Evolutionary conservation across 306 rosid species (phyloP).

Genomic region (Castanea crenata): DNA sequence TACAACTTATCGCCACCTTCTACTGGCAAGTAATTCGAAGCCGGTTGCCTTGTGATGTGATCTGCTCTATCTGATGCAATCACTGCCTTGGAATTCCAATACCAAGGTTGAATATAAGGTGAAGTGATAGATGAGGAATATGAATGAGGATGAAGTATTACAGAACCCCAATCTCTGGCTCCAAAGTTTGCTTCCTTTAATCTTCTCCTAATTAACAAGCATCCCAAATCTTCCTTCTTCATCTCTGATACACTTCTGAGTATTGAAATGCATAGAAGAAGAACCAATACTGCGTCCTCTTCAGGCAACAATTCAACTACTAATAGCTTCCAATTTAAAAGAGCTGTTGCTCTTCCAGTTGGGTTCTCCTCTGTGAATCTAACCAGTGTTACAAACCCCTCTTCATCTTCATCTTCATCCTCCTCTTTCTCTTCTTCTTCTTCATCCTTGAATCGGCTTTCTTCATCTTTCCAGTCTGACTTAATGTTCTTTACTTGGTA

Average conservation of each 20-base stretch:
- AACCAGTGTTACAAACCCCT: slow-evolving; percentile 65
- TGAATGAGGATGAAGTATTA: slow-evolving; percentile 62
- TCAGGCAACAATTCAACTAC: slow-evolving; percentile 72
- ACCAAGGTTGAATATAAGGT: slow-evolving; percentile 80
- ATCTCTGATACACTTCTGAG: slow-evolving; percentile 73
- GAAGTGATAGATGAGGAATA: slow-evolving; percentile 40
- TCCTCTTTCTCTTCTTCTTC: slow-evolving; percentile 10
- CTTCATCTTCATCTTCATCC: slow-evolving; percentile 49
- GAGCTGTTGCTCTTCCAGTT: slow-evolving; percentile 74
- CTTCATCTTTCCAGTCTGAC: slow-evolving; percentile 27
- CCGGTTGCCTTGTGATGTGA: slow-evolving; percentile 43
- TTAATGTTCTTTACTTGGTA: slow-evolving; percentile 43
- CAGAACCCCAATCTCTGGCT: slow-evolving; percentile 81
- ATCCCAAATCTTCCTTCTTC: slow-evolving; percentile 71
- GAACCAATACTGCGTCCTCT: slow-evolving; percentile 77
- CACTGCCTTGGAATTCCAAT: slow-evolving; percentile 54
- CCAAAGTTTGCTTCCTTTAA: slow-evolving; percentile 63
- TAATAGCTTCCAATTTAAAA: slow-evolving; percentile 80
- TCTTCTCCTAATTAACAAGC: slow-evolving; percentile 72
- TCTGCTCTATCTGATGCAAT: slow-evolving; percentile 40
- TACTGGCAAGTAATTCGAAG: slow-evolving; percentile 48
- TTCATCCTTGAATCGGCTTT: slow-evolving; percentile 10
- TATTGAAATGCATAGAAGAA: slow-evolving; percentile 73
- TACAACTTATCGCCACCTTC: slow-evolving; percentile 24
- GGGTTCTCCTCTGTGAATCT: slow-evolving; percentile 72